Evolutionary conservation across 164 flowering plant species (phyloP), one percentile per base, ranked within the genome.

Genomic region (Piper betle): DNA sequence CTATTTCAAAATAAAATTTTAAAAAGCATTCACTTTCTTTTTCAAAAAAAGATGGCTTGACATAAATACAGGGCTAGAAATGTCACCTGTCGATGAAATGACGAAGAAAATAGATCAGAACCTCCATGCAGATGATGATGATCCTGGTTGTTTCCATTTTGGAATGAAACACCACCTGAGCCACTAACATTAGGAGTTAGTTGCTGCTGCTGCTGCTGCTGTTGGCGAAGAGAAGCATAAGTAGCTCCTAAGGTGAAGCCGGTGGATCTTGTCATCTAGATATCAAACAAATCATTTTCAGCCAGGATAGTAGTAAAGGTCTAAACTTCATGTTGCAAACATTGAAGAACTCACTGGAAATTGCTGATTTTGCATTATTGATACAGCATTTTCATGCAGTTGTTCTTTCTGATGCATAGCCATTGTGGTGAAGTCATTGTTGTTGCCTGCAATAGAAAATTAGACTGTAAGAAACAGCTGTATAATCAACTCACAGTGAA

Each of bases 321-420:
- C 37, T 48, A 5, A 15, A 37, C 55, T 25, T 25, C 33, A 25
- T 25, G 33, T 25, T 25, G 33, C 19, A 9, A 2, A 58, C 12
- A 37, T n/a, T 63, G 61, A 6, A 52, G 10, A 37, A 76, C 96
- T 74, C 73, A 88, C 96, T 58, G 88, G 72, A 74, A 82, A 84
- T 58, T 86, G 91, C 70, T 83, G 97, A 50, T 91, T 74, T 62
- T 90, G 91, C 84, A 85, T 88, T 82, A 88, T 82, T 15, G 96
- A 80, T 66, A 81, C 64, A 40, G 81, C 50, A 77, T 75, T 81
- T 57, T 86, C 97, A 74, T 82, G 97, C 68, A 83, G 80, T 62
- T 81, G 92, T 25, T 91, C 97, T 76, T 91, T 88, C 72, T 82
- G 91, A 68, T 86, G 90, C 84, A 89, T 61, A 68, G 86, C 93